phyloP scores from a whole-genome alignment of 2,329 filamentous ascomycete genomes.

The Sclerotinia subarctica region DNA sequence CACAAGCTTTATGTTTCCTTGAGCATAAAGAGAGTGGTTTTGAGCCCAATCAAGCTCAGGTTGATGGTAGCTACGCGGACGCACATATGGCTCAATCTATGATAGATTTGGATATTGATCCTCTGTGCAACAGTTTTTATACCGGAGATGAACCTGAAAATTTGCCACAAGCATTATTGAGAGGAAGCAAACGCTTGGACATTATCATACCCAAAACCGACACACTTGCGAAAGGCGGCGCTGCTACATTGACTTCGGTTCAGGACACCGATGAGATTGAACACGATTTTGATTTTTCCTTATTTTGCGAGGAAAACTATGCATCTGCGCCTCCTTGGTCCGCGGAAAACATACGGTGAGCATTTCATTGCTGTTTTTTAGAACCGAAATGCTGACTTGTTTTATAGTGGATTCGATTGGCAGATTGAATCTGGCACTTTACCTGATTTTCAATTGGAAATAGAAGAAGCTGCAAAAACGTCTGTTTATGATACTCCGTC shows the following conservation, averaged over 20 bases:
- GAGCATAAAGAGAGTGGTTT: no score
- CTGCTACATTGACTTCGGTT: no score
- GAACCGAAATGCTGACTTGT: neutral
- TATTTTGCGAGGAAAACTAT: neutral
- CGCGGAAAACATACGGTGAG: neutral
- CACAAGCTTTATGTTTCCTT: neutral
- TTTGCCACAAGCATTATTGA: no score
- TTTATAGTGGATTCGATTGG: neutral
- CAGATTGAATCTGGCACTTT: neutral
- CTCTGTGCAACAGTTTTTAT: neutral
- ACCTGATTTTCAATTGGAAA: neutral
- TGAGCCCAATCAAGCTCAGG: no score
- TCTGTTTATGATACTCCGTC: neutral
- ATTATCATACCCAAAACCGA: neutral
- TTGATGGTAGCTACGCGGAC: neutral
- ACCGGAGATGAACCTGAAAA: neutral
- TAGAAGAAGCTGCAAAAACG: neutral
- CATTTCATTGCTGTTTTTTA: neutral
- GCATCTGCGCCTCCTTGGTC: neutral
- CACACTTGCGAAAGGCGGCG: neutral
- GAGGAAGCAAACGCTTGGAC: rapidly evolving
- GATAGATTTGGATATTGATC: neutral
- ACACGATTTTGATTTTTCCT: rapidly evolving
- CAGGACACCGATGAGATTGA: neutral
- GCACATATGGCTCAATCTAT: neutral